Conservation (phyloP, 495 filamentous ascomycete species). For the Jackrogersella minutella region DNA sequence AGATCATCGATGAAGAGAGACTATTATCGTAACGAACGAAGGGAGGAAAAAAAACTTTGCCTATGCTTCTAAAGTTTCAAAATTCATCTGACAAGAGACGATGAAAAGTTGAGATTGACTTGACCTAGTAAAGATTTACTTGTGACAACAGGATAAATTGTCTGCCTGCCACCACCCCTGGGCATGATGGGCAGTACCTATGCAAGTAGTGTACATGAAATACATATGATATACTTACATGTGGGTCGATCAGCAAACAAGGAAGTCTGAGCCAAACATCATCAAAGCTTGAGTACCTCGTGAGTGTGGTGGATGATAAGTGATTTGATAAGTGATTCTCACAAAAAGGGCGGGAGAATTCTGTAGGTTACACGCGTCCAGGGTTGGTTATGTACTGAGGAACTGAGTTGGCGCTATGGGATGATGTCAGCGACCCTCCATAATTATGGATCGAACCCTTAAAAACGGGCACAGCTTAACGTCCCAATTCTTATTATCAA, state of each 20-base stretch:
- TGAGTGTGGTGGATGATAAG: conserved; percentile 11
- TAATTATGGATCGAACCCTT: conserved; percentile 11
- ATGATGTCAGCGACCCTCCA: conserved; percentile 32
- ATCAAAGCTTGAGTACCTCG: conserved; percentile 10
- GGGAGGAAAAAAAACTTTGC: neutral
- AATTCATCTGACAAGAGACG: too few species aligned
- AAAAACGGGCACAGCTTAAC: conserved; percentile 2
- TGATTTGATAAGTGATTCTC: conserved; percentile 2
- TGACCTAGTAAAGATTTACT: neutral
- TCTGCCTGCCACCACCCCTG: neutral
- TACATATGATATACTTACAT: conserved; percentile 31
- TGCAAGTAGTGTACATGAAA: conserved; percentile 1
- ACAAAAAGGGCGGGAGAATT: conserved; percentile 22
- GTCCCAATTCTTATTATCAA: conserved; percentile 31
- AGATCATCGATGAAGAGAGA: neutral
- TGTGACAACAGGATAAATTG: conserved; percentile 6
- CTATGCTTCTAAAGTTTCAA: neutral
- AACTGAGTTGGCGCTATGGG: conserved; percentile 22
- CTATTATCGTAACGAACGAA: neutral
- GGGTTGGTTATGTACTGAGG: conserved; percentile 10
- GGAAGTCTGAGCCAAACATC: conserved; percentile 16
- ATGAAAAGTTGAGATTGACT: conserved; percentile 13
- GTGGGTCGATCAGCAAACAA: conserved; percentile 16
- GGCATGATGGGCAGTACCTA: neutral
- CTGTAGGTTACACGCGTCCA: conserved; percentile 13